A percentile compares a stretch with the other conserved stretches of the same genome.
These are phyloP conservation scores for Trichoderma semiorbis DNA, from an alignment of 2,329 filamentous ascomycete genomes.

Conservation along the genomic window DNA sequence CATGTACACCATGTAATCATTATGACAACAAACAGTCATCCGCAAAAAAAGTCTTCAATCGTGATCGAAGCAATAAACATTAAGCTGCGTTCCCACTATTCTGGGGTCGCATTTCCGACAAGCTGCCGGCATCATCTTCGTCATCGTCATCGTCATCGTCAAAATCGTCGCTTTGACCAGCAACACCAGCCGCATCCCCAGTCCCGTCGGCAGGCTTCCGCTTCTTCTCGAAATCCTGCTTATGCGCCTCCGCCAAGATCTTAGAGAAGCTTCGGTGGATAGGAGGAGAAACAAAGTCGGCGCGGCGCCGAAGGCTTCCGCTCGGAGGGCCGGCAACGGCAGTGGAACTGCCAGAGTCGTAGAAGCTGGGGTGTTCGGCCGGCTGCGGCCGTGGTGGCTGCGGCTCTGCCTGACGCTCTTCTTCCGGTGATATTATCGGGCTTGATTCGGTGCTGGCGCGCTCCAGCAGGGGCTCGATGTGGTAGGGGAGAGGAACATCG, in stretches of 20 bases:
- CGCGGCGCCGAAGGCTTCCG: constrained; percentile 29
- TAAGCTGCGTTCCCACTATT: neutral
- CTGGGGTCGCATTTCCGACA: constrained; percentile 15
- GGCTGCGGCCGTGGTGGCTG: neutral
- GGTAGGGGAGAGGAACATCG: constrained; percentile 83
- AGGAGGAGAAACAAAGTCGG: constrained; percentile 25
- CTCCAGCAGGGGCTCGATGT: constrained; percentile 49
- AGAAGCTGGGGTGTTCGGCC: neutral
- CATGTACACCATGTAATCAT: neutral
- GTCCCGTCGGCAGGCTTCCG: constrained; percentile 39
- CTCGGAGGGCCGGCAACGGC: constrained; percentile 22
- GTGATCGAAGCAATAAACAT: neutral
- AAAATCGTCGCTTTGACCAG: constrained; percentile 34
- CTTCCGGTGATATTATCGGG: constrained; percentile 20
- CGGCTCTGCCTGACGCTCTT: neutral
- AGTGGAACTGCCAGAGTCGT: constrained; percentile 22
- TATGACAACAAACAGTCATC: neutral
- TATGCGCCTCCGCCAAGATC: constrained; percentile 80
- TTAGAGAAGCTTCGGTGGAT: constrained; percentile 45
- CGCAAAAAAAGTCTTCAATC: neutral
- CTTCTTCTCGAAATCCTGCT: constrained; percentile 86
- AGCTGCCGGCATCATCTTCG: constrained; percentile 17
- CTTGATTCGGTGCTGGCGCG: constrained; percentile 37
- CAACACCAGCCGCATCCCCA: constrained; percentile 24
- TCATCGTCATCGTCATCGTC: constrained; percentile 32